Conservation (phyloP, 2,329 filamentous ascomycete species). For the Aspergillus texensis region DNA sequence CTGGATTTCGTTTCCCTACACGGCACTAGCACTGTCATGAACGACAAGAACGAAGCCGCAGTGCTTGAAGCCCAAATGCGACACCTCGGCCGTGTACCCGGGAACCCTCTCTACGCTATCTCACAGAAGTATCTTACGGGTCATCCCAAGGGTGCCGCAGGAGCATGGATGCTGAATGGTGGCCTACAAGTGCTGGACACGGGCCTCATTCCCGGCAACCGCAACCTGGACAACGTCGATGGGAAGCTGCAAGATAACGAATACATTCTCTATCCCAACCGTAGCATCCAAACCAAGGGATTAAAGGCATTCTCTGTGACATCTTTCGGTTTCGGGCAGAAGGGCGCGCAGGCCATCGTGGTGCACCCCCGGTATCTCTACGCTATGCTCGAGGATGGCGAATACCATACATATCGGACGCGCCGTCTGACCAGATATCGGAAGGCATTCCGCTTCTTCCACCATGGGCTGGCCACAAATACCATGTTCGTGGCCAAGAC, state of each 20-base stretch:
- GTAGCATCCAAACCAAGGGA: slow-evolving; percentile 93
- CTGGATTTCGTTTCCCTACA: slow-evolving; percentile 96
- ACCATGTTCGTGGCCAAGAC: slow-evolving; percentile 94
- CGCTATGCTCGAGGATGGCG: slow-evolving; percentile 84
- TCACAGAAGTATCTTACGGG: slow-evolving; percentile 99
- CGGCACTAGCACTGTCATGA: slow-evolving; percentile 96
- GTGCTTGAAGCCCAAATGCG: slow-evolving; percentile 95
- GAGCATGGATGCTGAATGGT: slow-evolving; percentile 99
- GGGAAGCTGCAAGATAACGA: slow-evolving; percentile 96
- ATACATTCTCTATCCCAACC: slow-evolving; percentile 95
- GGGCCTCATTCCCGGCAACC: slow-evolving; percentile 92
- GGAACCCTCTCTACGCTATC: slow-evolving; percentile 92
- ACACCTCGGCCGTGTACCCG: slow-evolving; percentile 93
- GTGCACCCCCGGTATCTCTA: slow-evolving; percentile 96
- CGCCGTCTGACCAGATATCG: slow-evolving; percentile 97
- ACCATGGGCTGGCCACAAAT: slow-evolving; percentile 98
- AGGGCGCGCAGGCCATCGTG: slow-evolving; percentile 95
- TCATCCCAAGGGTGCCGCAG: slow-evolving; percentile 97
- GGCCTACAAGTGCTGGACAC: slow-evolving; percentile 93
- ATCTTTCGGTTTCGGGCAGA: slow-evolving; percentile 98
- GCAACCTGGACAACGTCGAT: slow-evolving; percentile 97
- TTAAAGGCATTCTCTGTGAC: slow-evolving; percentile 99
- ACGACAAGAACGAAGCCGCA: slow-evolving; percentile 99
- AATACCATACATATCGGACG: slow-evolving; percentile 77
- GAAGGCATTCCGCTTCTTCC: slow-evolving; percentile 98